Base-by-base conservation (phyloP, 106 monocot genomes). In the Dioscorea alata region DNA sequence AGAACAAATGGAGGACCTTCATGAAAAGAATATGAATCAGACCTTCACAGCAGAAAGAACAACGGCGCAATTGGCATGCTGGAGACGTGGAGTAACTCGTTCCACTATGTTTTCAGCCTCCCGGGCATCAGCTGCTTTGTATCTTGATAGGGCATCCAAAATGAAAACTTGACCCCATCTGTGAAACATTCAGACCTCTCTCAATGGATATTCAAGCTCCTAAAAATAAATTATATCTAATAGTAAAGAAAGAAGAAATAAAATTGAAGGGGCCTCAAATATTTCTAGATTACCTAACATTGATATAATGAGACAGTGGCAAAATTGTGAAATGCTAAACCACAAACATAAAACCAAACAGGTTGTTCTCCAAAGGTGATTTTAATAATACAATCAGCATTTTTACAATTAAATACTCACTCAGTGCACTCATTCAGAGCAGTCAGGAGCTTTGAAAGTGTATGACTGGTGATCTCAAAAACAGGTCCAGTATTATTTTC, bases 11-110 rank as follows among this genome's bases (percentile, higher is more conserved):
- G 10, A 73, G 20, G 17, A 61, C 18, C 48, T 28, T 7, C 49
- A 59, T 50, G 32, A 19, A n/a, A 53, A 28, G 33, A 23, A 64
- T 0, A 14, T 14, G n/a, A 14, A 64, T 13, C 10, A 33, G 72
- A 99, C 97, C 83, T 99, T 99, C 48, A 99, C 97, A 64, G 97
- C 97, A 75, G 97, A 99, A 85, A 99, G 97, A 24, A 99, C 97
- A 58, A 99, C 97, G 10, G 97, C 97, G 85, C 97, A 99, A 80
- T 99, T 92, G 18, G 97, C 97, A 92, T 99, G 97, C 60, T 99
- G 97, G 23, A 92, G 90, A 68, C 97, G 92, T 23, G 97, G 97
- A 65, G 97, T 99, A 61, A 99, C 90, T 68, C 97, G 75, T 57
- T 99, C 97, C 64, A 99, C 97, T 70, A 92, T 99, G 54, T 90